Evolutionary conservation across 352 stramenopile species (phyloP), one percentile per base, ranked within the genome.

Genomic region (Pythium apleroticum): DNA sequence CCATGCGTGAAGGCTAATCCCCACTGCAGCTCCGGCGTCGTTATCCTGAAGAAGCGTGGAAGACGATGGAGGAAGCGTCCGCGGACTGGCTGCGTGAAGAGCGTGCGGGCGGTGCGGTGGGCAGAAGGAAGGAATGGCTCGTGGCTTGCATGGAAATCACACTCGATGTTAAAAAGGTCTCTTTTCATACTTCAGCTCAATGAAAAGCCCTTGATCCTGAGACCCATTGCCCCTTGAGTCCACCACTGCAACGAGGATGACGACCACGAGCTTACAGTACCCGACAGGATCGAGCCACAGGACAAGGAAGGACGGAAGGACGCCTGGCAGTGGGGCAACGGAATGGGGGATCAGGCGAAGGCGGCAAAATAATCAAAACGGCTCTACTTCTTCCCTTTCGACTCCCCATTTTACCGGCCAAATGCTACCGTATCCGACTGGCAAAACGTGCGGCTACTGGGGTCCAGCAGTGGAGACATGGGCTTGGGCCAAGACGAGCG

Each of bases 1-100:
- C 67, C 86, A 95, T 72, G 86, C 86, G 33, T 75, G 69, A 75
- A 60, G 48, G 19, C 8, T 14, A 43, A 43, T 25, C 63, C 41
- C 35, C 48, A 46, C 37, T 46, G 37, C 37, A 4, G 37, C 37
- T 9, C 37, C 3, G 9, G 37, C 37, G 37, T 46, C 37, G 37
- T 46, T n/a, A 52, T 52, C 43, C n/a, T n/a, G n/a, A n/a, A 14
- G 30, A 20, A 52, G 22, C 22, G 43, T 25, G 22, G 37, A 46
- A 24, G 37, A 46, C 17, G 37, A 22, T 7, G 17, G 33, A 41
- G 33, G 15, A 17, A 12, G 33, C 3, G 7, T 6, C 5, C 33
- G 33, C 33, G 7, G 33, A 41, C 33, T 19, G 12, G 33, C 33
- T 41, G 33, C 33, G 12, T 41, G 33, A 17, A 17, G 33, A 11